Evolutionary conservation across 352 stramenopile genomes (phyloP).

Genomic region (Globisporangium mamillatum): DNA sequence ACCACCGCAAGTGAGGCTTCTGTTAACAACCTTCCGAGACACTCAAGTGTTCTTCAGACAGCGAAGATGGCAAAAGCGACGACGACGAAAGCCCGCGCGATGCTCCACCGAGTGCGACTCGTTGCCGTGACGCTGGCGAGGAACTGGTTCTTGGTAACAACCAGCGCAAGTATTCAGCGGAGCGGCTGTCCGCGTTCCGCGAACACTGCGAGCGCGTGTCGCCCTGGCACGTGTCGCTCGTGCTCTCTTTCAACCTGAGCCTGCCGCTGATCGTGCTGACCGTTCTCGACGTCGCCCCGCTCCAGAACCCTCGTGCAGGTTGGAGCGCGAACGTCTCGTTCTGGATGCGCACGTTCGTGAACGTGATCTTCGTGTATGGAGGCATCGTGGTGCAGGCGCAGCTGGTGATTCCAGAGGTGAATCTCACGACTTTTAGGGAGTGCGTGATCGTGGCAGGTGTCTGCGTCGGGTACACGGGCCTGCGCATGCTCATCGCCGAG

Average conservation of each 20-base stretch:
- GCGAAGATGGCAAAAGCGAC: not conserved
- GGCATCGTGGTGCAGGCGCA: not conserved
- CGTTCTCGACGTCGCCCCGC: not conserved
- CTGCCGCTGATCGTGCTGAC: not conserved
- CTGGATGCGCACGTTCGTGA: not conserved
- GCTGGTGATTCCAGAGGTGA: not conserved
- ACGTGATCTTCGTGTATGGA: not conserved
- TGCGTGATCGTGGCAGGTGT: not conserved
- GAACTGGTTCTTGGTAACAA: not conserved
- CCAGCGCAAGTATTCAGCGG: not conserved
- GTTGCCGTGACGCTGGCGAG: not conserved
- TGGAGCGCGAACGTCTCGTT: not conserved
- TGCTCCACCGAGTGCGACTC: not conserved
- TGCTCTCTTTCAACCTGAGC: not conserved
- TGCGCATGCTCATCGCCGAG: not conserved
- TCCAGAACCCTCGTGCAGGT: not conserved
- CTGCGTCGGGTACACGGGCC: not conserved
- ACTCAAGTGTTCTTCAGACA: not conserved
- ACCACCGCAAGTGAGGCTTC: not conserved
- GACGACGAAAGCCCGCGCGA: not conserved
- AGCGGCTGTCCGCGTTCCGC: not conserved
- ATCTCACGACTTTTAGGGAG: not conserved
- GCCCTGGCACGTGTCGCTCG: not conserved
- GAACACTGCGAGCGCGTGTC: not conserved
- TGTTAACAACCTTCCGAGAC: not conserved